Conservation (phyloP, 305 asterid species). For the Lippia alba region DNA sequence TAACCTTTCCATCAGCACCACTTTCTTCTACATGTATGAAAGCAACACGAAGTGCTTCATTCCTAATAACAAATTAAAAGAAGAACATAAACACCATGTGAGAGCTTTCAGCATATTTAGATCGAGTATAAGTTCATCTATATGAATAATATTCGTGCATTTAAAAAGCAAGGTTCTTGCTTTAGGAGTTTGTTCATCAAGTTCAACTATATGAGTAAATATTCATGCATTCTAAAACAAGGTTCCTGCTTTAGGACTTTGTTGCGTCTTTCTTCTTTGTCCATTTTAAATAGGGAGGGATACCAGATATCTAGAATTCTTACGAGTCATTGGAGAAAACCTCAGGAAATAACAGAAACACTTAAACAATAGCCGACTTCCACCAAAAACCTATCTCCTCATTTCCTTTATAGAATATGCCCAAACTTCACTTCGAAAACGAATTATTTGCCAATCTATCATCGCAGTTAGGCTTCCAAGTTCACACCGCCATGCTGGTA, state of each 20-base stretch:
- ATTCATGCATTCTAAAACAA: constrained; percentile 24
- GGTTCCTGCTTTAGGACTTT: background rate
- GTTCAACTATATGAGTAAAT: too few relatives aligned
- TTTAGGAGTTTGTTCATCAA: constrained; percentile 6
- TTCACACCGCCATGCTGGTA: background rate
- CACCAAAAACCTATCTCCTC: constrained; percentile 11
- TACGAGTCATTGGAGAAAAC: constrained; percentile 26
- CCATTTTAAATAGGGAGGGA: constrained; percentile 1
- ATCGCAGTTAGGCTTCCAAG: background rate
- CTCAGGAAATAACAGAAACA: constrained; percentile 22
- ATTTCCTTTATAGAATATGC: constrained; percentile 2
- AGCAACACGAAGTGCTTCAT: constrained; percentile 99
- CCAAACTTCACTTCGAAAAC: background rate
- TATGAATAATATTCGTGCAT: constrained; percentile 14
- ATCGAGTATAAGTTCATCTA: constrained; percentile 20
- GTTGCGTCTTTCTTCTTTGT: constrained; percentile 10
- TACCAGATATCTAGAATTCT: constrained; percentile 14
- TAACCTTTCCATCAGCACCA: constrained; percentile 63
- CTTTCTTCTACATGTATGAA: constrained; percentile 88
- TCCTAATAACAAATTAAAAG: constrained; percentile 48
- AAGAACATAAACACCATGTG: constrained; percentile 11
- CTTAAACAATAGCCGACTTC: constrained; percentile 4
- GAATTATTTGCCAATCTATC: background rate
- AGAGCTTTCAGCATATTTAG: constrained; percentile 26
- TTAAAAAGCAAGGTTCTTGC: constrained; percentile 19